Conservation (phyloP, 495 filamentous ascomycete genomes). For the Tirmania nivea region DNA sequence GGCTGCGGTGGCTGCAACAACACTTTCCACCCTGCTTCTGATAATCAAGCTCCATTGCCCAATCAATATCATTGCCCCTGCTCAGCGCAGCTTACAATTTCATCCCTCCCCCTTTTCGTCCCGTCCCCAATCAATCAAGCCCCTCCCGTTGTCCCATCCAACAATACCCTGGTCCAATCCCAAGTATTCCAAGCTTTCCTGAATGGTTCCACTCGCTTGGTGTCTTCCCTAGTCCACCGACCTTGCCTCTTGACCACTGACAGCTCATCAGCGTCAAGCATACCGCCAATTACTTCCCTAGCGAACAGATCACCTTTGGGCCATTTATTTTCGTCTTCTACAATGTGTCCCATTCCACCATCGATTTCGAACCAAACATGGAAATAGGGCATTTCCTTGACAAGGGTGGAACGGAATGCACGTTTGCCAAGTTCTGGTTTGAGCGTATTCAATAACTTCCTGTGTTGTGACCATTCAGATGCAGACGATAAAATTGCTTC, state of each 20-base stretch:
- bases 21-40: too few species aligned
- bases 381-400: conserved; percentile 98
- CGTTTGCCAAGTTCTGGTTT: conserved; percentile 49
- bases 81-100: too few species aligned
- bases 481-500: conserved; percentile 78
- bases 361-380: conserved; percentile 91
- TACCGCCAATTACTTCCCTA: conserved; percentile 75
- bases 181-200: conserved; percentile 74
- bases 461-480: conserved; percentile 88
- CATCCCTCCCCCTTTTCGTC: too few species aligned
- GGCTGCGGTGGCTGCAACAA: too few species aligned
- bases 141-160: conserved; percentile 22
- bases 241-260: conserved; percentile 82
- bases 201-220: conserved; percentile 55
- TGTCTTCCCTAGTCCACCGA: conserved; percentile 53
- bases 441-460: conserved; percentile 78
- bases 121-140: too few species aligned
- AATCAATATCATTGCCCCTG: too few species aligned
- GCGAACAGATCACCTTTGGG: conserved; percentile 87
- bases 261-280: conserved; percentile 55
- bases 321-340: conserved; percentile 75
- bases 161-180: conserved; percentile 81
- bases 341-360: conserved; percentile 77
- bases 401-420: conserved; percentile 63
- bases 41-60: too few species aligned